Base-by-base conservation (phyloP, 2,329 filamentous ascomycete species). In the Ophiostoma angusticollis region DNA sequence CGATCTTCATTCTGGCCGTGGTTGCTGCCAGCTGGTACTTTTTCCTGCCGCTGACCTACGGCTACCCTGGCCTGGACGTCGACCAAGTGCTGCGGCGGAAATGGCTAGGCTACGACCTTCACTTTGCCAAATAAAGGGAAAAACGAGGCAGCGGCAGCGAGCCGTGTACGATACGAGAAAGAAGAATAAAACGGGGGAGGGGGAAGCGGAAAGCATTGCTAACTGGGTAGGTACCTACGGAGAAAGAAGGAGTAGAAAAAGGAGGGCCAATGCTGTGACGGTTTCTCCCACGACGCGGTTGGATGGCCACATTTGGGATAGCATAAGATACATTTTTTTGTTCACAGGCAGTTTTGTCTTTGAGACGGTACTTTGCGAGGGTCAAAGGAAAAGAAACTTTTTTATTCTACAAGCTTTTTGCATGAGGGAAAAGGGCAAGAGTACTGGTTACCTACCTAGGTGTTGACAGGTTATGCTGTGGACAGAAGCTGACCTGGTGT, bases 71-170 rank as follows among this genome's bases (percentile, higher is more conserved):
- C 24, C 70, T 98, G 53, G 74, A 69, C 40, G 80, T 93, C 14
- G 74, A 79, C 11, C 69, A 85, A 56, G 82, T 98, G 22, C 63
- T 81, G 46, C 72, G 79, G 46, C 78, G 91, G 59, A 95, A 95
- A 69, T 96, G 89, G 89, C 70, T 98, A 49, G 83, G 84, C 47
- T 98, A 96, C 58, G 91, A 98, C 59, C 70, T 98, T 57, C 91
- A 98, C 65, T 98, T 98, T 67, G 91, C 91, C 43, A 98, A 98
- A 74, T 98, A 81, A 65, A 37, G 17, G 8, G 18, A 12, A 28
- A 18, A 6, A 27, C 11, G 14, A 28, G 18, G 18, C 9, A n/a
- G n/a, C n/a, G n/a, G n/a, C n/a, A n/a, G n/a, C n/a, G n/a, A n/a
- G n/a, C n/a, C n/a, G n/a, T n/a, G n/a, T n/a, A n/a, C n/a, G n/a